Evolutionary conservation across 2,329 filamentous ascomycete species (phyloP), one percentile per base, ranked within the genome.

Genomic region (Hyphodiscus sp.): DNA sequence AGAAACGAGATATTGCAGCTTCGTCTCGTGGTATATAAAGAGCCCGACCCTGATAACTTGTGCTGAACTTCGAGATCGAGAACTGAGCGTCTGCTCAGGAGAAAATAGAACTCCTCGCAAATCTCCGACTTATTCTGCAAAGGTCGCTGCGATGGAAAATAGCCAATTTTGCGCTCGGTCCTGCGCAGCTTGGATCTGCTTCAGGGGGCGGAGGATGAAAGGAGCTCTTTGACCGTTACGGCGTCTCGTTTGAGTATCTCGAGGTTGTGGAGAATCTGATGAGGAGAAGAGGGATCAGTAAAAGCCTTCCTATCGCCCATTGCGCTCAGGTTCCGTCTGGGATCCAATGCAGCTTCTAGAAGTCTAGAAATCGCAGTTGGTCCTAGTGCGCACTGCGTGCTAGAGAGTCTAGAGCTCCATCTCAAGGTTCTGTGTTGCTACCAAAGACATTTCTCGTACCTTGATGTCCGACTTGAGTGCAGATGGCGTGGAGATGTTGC

Each of bases 141-240:
- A 20, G n/a, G 45, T 47, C 33, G 45, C 47, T 44, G 26, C 26
- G 30, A n/a, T 53, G 43, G 46, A 53, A 47, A 56, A 52, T 41
- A 38, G 18, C 45, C 41, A 46, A 51, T 48, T 55, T 47, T 61
- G 58, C 61, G 63, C 63, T 66, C 63, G 63, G 63, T 53, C 63
- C 61, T 59, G 59, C 52, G 58, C 63, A 65, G 58, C 58, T 60
- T 59, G 54, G 52, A 53, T 61, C 45, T 50, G 46, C 48, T 48
- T 55, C 52, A 33, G 55, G 48, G 49, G 30, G 26, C n/a, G 53
- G 53, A 42, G 47, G 33, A 38, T 38, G 33, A 38, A 38, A 38
- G 33, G 11, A 38, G 33, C 2, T 38, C 33, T 30, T 54, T 56
- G 49, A 51, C 46, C 41, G 50, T 43, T 43, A 47, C 4, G 23